A percentile compares a stretch with the other conserved stretches of the same genome.
These are phyloP conservation scores for Hawksworthiomyces lignivorus DNA, from an alignment of 2,329 filamentous ascomycete genomes.

Conservation along the genomic window DNA sequence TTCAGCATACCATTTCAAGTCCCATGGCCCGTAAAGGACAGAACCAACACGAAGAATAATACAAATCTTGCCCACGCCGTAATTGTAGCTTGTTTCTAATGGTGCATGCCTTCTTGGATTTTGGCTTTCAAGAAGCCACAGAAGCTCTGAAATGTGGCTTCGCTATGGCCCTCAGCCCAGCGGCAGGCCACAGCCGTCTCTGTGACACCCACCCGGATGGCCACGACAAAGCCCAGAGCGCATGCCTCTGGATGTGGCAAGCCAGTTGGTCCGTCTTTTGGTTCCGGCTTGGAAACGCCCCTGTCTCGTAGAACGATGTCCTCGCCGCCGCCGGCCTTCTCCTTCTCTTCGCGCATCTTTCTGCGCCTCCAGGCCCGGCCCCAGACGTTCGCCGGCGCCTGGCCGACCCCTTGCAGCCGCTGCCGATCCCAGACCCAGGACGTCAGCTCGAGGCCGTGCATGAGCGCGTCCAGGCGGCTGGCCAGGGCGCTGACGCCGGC, in stretches of 20 bases:
- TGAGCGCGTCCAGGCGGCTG: conserved; percentile 31
- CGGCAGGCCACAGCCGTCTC: conserved; percentile 46
- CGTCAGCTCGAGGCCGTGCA: conserved; percentile 49
- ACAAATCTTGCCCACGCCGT: no score
- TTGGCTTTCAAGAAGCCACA: conserved; percentile 66
- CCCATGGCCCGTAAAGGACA: no score
- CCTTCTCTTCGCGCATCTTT: conserved; percentile 28
- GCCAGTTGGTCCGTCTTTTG: conserved; percentile 18
- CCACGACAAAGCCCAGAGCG: conserved; percentile 51
- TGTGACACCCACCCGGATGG: conserved; percentile 32
- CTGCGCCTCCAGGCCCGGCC: conserved; percentile 63
- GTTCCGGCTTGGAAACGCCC: no score
- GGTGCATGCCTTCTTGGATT: no score
- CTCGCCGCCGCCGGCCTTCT: conserved; percentile 9
- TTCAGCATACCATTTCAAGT: no score
- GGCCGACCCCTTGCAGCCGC: conserved; percentile 50
- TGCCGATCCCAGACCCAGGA: conserved; percentile 56
- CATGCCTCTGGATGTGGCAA: conserved; percentile 23
- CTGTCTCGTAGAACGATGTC: no score
- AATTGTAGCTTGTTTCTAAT: no score
- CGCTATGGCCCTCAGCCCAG: conserved; percentile 71
- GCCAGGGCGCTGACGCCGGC: conserved; percentile 26
- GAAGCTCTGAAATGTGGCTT: conserved; percentile 77
- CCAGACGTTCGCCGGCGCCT: conserved; percentile 69
- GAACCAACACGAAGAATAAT: no score